phyloP scores from a whole-genome alignment of 768 basidiomycete species.

The Rhodotorula kratochvilovae region DNA sequence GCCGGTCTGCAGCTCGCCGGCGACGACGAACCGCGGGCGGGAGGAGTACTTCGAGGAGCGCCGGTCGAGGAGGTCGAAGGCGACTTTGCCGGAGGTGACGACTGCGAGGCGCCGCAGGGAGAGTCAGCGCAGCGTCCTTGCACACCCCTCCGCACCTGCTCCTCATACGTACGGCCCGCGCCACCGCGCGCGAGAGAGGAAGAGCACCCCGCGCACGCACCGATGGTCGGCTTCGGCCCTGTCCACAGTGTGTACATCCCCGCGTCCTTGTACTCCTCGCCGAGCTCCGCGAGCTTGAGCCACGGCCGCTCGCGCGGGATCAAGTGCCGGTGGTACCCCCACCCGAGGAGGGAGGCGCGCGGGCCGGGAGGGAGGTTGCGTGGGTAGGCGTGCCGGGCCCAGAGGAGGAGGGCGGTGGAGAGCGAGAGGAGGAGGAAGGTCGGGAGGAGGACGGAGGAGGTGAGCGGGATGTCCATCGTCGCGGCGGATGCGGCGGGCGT shows the following conservation, averaged over 20 bases:
- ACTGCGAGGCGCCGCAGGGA: neutral
- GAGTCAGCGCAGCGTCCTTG: no score
- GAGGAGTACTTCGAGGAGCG: constrained; percentile 38
- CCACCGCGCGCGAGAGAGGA: no score
- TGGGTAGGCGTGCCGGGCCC: neutral
- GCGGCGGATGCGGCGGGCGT: no score
- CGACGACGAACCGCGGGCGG: constrained; percentile 39
- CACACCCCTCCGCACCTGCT: no score
- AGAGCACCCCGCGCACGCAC: no score
- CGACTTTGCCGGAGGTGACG: neutral
- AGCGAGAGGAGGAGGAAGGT: no score
- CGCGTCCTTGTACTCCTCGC: constrained; percentile 27
- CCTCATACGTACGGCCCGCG: no score
- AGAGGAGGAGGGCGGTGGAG: neutral
- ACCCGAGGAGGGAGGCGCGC: neutral
- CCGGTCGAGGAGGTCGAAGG: constrained; percentile 33
- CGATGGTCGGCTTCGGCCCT: constrained; percentile 38
- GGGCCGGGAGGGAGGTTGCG: constrained; percentile 4
- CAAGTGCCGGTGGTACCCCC: neutral
- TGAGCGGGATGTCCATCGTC: neutral
- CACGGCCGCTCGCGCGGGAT: constrained; percentile 38
- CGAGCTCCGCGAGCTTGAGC: constrained; percentile 36
- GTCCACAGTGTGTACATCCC: constrained; percentile 39
- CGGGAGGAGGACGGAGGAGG: neutral
- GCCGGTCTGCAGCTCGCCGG: constrained; percentile 32